phyloP scores from a whole-genome alignment of 352 stramenopile species.

The Pythium periplocum region DNA sequence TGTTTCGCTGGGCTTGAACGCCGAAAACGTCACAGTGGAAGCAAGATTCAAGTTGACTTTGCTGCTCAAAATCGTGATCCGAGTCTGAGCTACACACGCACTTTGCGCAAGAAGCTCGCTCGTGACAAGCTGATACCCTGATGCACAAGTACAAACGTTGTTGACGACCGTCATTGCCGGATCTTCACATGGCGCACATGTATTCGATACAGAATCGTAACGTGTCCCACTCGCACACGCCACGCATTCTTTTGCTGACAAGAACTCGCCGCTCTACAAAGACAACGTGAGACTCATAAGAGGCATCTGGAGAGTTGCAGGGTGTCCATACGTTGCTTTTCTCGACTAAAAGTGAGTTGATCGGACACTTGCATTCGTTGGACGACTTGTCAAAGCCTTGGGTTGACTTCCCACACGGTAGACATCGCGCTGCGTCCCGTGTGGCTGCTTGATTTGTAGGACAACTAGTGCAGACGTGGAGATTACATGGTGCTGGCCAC shows the following conservation, averaged over 20 bases:
- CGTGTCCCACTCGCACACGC: conserved; percentile 37
- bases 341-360: conserved; percentile 47
- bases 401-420: conserved; percentile 60
- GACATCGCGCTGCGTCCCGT: conserved; percentile 36
- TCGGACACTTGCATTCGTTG: conserved; percentile 45
- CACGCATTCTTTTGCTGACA: conserved; percentile 61
- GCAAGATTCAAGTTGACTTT: conserved; percentile 38
- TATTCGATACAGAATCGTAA: conserved; percentile 25
- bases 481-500: conserved; percentile 60
- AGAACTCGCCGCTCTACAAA: conserved; percentile 37
- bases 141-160: conserved; percentile 50
- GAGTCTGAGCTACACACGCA: conserved; percentile 25
- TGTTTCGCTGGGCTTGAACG: conserved; percentile 33
- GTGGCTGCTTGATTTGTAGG: conserved; percentile 29
- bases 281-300: conserved; percentile 1
- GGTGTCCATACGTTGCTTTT: conserved; percentile 28
- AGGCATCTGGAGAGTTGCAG: background rate
- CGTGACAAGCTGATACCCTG: conserved; percentile 45
- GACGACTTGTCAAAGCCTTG: conserved; percentile 23
- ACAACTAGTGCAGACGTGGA: conserved; percentile 37
- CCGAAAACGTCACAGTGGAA: conserved; percentile 32
- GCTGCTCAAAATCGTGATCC: conserved; percentile 42
- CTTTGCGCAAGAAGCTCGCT: conserved; percentile 22
- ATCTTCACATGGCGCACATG: conserved; percentile 73
- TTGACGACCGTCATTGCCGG: conserved; percentile 45